A percentile compares a stretch with the other conserved stretches of the same genome.
These are phyloP conservation scores for Teratosphaeria destructans DNA, from an alignment of 2,329 filamentous ascomycete genomes.

Conservation along the genomic window DNA sequence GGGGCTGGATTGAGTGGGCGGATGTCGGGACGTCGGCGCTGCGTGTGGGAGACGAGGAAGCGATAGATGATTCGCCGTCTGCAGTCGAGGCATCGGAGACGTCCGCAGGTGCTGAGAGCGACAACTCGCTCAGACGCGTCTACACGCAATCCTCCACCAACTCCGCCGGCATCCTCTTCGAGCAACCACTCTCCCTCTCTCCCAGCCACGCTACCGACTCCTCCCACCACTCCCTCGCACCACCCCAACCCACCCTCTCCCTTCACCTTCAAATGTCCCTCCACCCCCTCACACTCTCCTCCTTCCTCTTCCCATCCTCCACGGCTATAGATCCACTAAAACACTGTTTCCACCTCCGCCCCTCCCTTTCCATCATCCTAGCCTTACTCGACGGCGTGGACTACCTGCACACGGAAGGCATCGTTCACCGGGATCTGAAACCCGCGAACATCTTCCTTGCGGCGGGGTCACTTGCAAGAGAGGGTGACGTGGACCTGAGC, in stretches of 20 bases:
- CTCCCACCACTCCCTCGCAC: not conserved
- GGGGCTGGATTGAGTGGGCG: slow-evolving; percentile 50
- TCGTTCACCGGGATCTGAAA: slow-evolving; percentile 59
- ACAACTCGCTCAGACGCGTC: slow-evolving; percentile 10
- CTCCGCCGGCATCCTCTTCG: slow-evolving; percentile 7
- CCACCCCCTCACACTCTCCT: slow-evolving; percentile 51
- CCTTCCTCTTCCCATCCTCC: slow-evolving; percentile 41
- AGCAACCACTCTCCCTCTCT: not conserved
- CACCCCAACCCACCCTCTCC: slow-evolving; percentile 28
- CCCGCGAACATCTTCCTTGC: slow-evolving; percentile 58
- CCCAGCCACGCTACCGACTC: no score
- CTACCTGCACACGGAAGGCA: slow-evolving; percentile 51
- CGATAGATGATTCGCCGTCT: not conserved
- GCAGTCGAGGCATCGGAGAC: not conserved
- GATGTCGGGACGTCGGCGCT: slow-evolving; percentile 1
- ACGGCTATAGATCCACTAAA: slow-evolving; percentile 21
- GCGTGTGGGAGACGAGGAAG: not conserved
- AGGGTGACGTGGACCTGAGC: slow-evolving; percentile 37
- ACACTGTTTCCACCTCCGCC: slow-evolving; percentile 53
- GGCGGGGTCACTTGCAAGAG: slow-evolving; percentile 24
- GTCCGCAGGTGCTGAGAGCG: not conserved
- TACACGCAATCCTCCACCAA: slow-evolving; percentile 7
- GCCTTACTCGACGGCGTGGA: slow-evolving; percentile 53
- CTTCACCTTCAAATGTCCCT: slow-evolving; percentile 61
- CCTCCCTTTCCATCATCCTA: slow-evolving; percentile 48